Evolutionary conservation across 306 rosid genomes (phyloP), one percentile per base, ranked within the genome.

Genomic region (Cucurbita moschata): DNA sequence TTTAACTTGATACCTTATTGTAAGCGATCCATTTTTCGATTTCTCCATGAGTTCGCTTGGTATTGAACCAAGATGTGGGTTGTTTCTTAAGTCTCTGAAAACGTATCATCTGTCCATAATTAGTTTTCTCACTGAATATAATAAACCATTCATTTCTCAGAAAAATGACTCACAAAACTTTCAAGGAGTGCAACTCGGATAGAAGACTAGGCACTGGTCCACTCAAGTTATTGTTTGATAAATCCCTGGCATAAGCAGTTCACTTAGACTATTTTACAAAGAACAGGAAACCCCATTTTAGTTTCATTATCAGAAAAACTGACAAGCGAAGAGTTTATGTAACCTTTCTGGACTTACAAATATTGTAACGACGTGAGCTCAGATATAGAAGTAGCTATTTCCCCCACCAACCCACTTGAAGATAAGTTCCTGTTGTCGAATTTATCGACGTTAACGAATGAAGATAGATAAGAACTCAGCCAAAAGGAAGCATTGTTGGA

Each of bases 61-160:
- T 23, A 76, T 19, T 10, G 79, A 52, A 54, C 75, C 79, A 38
- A 19, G 13, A 73, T 66, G 75, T 8, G 71, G 37, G 40, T 76
- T 76, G 63, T 54, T 61, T 10, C 63, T 46, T 56, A 76, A 54
- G 57, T 76, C 73, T 76, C 79, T 66, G 75, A 43, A 68, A 37
- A 54, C 8, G 13, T 30, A 40, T 40, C 30, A 7, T 13, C 60
- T 40, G 50, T 71, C 16, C 4, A 5, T 19, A 38, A 71, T n/a
- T 71, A 37, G 61, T 71, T 71, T 37, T 39, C 62, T 52, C 10
- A 52, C 47, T 37, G 13, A 39, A 64, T 21, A 62, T 13, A 65
- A 4, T 64, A 43, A 7, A 8, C 5, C 38, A 35, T 5, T 23
- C n/a, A 7, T 18, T 18, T 13, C 23, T 49, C 16, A 51, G 49